Evolutionary conservation across 331 rosid genomes (phyloP).

Genomic region (Saraca asoca): DNA sequence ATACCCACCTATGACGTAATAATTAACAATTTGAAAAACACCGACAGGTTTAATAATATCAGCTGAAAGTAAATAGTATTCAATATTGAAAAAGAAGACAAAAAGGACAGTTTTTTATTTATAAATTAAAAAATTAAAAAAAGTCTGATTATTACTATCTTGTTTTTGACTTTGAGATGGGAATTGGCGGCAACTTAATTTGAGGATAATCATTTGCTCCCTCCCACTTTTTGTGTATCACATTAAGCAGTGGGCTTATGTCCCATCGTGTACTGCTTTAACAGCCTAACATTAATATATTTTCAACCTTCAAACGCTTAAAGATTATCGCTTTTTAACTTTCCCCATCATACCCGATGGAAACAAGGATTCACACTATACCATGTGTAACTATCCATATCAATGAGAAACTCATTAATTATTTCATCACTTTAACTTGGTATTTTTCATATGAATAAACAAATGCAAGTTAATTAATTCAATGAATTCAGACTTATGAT

Average conservation of each 20-base stretch:
- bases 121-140: too few species aligned
- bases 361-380: neutral
- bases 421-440: too few species aligned
- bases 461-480: too few species aligned
- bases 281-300: slow-evolving; percentile 21
- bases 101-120: neutral
- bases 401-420: too few species aligned
- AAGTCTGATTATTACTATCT: too few species aligned
- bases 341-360: neutral
- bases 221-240: slow-evolving; percentile 37
- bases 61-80: neutral
- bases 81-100: neutral
- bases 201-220: slow-evolving; percentile 43
- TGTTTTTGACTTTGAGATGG: slow-evolving; percentile 36
- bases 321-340: neutral
- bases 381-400: too few species aligned
- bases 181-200: slow-evolving; percentile 36
- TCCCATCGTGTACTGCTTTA: slow-evolving; percentile 33
- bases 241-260: slow-evolving; percentile 38
- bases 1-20: slow-evolving; percentile 25
- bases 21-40: neutral
- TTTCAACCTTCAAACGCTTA: neutral
- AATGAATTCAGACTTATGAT: too few species aligned
- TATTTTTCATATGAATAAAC: too few species aligned
- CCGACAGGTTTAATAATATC: neutral